phyloP scores from a whole-genome alignment of 176 grass and related monocot species.

The Rhipidocladum racemiflorum region DNA sequence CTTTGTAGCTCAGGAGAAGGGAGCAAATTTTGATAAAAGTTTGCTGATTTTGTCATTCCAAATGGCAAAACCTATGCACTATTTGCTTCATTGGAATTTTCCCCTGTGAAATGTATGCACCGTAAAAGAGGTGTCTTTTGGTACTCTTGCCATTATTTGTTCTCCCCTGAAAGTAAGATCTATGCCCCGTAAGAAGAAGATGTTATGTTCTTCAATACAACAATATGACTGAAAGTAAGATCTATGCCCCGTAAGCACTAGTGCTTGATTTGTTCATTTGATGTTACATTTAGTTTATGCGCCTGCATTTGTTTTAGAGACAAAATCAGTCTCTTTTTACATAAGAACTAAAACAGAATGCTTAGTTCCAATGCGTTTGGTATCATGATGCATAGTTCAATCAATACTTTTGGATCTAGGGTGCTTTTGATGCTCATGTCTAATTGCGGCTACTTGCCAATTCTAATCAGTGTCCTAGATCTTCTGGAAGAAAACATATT shows the following conservation, averaged over 20 bases:
- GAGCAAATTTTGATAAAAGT: constrained; percentile 7
- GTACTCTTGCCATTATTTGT: background rate
- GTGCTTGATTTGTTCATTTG: background rate
- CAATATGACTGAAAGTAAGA: no score
- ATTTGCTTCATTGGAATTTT: constrained; percentile 4
- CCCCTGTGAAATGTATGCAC: background rate
- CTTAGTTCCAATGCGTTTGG: background rate
- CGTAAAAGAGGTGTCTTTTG: background rate
- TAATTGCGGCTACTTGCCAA: background rate
- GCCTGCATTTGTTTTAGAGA: background rate
- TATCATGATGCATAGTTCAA: background rate
- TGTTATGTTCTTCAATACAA: background rate
- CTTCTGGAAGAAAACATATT: background rate
- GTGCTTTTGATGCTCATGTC: background rate
- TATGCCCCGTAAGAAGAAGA: background rate
- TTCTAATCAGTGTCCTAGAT: background rate
- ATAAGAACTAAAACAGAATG: background rate
- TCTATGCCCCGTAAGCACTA: no score
- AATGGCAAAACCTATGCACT: background rate
- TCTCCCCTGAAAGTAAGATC: background rate
- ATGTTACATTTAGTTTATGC: background rate
- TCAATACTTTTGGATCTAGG: background rate
- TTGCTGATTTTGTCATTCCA: constrained; percentile 26
- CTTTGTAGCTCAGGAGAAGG: background rate
- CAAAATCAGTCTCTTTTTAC: background rate